Percentiles rank a stretch among this genome's conserved stretches.
These are phyloP conservation scores for Rhodomyrtus tomentosa DNA, from an alignment of 345 rosid species.

Conservation along the genomic window DNA sequence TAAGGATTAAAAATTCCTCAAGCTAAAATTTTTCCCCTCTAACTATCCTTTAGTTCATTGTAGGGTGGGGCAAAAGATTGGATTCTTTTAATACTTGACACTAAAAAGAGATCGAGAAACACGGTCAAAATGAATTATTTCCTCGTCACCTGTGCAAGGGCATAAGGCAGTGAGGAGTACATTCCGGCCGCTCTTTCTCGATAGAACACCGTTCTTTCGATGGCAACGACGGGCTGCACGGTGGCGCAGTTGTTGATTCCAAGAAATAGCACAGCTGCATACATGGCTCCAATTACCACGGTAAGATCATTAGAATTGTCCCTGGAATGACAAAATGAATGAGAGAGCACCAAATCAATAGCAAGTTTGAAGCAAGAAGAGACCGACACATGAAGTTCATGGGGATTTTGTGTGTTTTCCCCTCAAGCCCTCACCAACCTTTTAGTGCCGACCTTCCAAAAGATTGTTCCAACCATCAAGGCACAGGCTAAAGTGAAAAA, in stretches of 20 bases:
- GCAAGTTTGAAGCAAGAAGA: background rate
- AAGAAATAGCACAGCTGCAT: conserved; percentile 25
- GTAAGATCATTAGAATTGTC: conserved; percentile 22
- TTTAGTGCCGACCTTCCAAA: conserved; percentile 30
- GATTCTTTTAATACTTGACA: background rate
- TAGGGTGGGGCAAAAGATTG: background rate
- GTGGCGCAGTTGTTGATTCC: conserved; percentile 38
- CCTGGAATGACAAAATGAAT: conserved; percentile 4
- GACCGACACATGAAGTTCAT: background rate
- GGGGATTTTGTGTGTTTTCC: background rate
- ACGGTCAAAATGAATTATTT: background rate
- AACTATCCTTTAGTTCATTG: background rate
- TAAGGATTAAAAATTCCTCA: background rate
- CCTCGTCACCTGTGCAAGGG: conserved; percentile 38
- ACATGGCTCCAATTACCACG: conserved; percentile 40
- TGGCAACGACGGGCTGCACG: conserved; percentile 35
- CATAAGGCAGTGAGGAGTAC: conserved; percentile 46
- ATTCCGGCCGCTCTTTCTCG: conserved; percentile 54
- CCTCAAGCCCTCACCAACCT: conserved; percentile 7
- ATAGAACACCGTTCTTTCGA: conserved; percentile 54
- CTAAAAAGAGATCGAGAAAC: background rate
- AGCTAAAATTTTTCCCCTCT: background rate
- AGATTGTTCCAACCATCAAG: conserved; percentile 28
- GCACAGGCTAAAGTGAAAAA: conserved; percentile 25
- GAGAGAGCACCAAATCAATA: background rate